Base-by-base conservation (phyloP, 2,329 filamentous ascomycete species). In the Talaromyces sp. region DNA sequence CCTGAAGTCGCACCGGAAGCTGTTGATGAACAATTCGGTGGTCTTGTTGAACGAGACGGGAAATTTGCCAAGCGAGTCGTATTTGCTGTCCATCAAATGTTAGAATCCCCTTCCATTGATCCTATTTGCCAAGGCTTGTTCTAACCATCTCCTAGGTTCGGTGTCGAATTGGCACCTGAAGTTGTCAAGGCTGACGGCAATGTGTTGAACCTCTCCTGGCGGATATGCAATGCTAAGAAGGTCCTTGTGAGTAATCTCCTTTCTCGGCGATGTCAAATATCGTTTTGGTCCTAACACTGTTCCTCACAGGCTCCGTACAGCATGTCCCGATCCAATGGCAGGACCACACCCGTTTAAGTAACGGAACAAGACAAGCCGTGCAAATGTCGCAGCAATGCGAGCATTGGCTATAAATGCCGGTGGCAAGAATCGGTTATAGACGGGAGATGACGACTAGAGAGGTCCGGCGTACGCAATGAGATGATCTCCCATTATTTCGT, bases 21-120 rank as follows among this genome's bases (percentile, higher is more conserved):
- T 2, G 80, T 85, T 0, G 88, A 93, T 9, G 93, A 97, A 69
- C 78, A 84, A 2, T 99, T 96, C 70, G 94, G 94, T 0, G 85
- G 85, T 43, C 80, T 92, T 36, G 89, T 97, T 1, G 91, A 96
- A 67, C 80, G 91, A 20, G 89, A 97, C 61, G 85, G 87, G 58
- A 97, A 96, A 72, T 97, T 91, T 65, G 88, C 93, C 1, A 90
- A 86, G 72, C 80, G 94, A 37, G 89, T 97, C 10, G 92, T 97
- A 0, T 97, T 96, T 71, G 94, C 92, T 4, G 90, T 99, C 24
- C 88, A 90, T 58, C 89, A 96, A 70, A 97, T 97, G 91, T 95
- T 57, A 69, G 80, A 70, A 45, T 29, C 2, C 8, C 20, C 40
- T n/a, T 27, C 29, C 14, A 5, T 19, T 3, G 5, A 13, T 36